Base-by-base conservation (phyloP, 306 rosid genomes). In the Hippophae gyantsensis region DNA sequence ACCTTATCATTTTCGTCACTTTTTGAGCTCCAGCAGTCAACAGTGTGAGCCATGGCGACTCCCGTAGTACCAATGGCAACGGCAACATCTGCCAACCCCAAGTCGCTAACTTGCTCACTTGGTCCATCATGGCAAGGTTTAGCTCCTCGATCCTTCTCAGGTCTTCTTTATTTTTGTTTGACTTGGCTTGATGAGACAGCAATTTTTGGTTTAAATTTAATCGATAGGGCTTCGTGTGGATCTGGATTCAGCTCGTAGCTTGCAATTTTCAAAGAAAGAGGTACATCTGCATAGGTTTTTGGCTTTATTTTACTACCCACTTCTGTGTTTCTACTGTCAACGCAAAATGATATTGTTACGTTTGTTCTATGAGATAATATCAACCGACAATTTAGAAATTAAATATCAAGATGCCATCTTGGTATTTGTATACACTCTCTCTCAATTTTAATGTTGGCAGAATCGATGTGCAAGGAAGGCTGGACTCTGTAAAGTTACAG, bases 381-480 rank as follows among this genome's bases (percentile, higher is more conserved):
- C 43, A 42, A 9, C 3, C 10, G 50, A 46, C 2, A 46, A 46
- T 46, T 46, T 9, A 25, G 41, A 27, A 44, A 44, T 6, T 6
- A 5, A 2, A 7, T 7, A 6, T 7, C 32, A 48, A 6, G 6
- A 8, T 62, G 38, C 5, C 38, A 32, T 32, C 38, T 54, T 9
- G 9, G 8, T 54, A 2, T 47, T 27, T 52, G n/a, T 40, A 6
- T 7, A 5, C 2, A 10, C 8, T 12, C 12, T 40, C 10, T 56
- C 42, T 1, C 18, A 9, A 14, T 54, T 54, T 10, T 40, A 32
- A 46, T 56, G 41, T 43, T 26, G 56, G 66, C 81, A 90, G 94
- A 73, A 73, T 65, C 73, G 69, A 47, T 72, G 79, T 61, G 63
- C 43, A 48, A 68, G 74, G 65, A 84, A 74, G 65, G 69, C 60